A percentile compares a stretch with the other conserved stretches of the same genome.
Evolutionary conservation across 1,284 basidiomycete genomes (phyloP).

Genomic region (Papiliotrema terrestris): DNA sequence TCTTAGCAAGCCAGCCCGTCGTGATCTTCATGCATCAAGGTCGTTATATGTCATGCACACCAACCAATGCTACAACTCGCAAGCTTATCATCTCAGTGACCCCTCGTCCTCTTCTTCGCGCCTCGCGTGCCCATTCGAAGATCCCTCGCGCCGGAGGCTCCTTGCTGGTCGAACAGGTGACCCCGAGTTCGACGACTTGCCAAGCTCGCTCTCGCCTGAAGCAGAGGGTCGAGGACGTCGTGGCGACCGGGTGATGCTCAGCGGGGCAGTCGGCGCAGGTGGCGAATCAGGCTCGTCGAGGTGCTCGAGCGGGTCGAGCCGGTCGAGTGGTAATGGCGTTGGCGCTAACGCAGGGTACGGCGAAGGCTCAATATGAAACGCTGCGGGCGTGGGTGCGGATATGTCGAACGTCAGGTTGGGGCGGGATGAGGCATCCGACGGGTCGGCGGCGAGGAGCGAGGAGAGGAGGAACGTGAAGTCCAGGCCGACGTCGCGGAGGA

Average conservation of each 20-base stretch:
- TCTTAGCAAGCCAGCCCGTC: too few relatives aligned
- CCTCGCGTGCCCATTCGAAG: neutral
- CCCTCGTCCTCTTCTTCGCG: neutral
- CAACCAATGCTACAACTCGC: too few relatives aligned
- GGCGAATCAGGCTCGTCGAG: neutral
- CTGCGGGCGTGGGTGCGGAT: constrained; percentile 13
- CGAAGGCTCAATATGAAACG: constrained; percentile 15
- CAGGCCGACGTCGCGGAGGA: constrained; percentile 84
- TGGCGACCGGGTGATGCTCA: constrained; percentile 12
- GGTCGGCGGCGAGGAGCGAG: constrained; percentile 56
- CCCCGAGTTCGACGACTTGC: neutral
- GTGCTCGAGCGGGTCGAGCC: too few relatives aligned
- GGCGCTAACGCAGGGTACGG: constrained; percentile 11
- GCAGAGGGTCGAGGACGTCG: constrained; percentile 2
- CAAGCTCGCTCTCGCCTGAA: neutral
- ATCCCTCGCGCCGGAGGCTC: neutral
- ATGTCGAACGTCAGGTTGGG: constrained; percentile 15
- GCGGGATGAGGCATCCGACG: neutral
- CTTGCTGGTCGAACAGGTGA: neutral
- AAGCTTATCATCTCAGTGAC: neutral
- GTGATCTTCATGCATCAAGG: too few relatives aligned
- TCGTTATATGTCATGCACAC: too few relatives aligned
- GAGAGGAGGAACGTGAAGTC: constrained; percentile 85
- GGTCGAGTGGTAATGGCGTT: neutral
- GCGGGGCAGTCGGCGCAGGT: constrained; percentile 14